Percentiles rank a stretch among this genome's conserved stretches.
Evolutionary conservation across 2,329 filamentous ascomycete genomes (phyloP).

Genomic region (Elsinoe necatrix): DNA sequence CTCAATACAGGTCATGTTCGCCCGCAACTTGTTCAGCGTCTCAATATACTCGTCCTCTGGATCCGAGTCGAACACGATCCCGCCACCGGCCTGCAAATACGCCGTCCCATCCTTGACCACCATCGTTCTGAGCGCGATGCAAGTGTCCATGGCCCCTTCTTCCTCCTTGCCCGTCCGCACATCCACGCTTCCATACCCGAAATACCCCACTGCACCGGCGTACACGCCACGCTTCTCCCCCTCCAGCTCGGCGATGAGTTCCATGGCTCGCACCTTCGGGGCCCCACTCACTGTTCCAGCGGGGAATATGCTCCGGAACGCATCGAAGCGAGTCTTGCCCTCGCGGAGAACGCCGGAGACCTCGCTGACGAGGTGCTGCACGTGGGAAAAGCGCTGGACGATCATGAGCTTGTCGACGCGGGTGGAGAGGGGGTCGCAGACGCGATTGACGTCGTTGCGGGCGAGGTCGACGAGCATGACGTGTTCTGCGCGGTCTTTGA

Average conservation of each 20-base stretch:
- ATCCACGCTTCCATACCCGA: constrained; percentile 72
- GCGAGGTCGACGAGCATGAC: constrained; percentile 97
- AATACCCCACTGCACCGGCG: constrained; percentile 93
- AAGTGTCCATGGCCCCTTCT: constrained; percentile 88
- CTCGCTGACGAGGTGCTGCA: constrained; percentile 93
- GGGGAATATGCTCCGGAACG: constrained; percentile 89
- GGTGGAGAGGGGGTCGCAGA: constrained; percentile 83
- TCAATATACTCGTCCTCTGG: constrained; percentile 87
- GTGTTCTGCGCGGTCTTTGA: constrained; percentile 91
- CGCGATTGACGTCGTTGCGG: constrained; percentile 91
- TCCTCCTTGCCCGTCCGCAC: constrained; percentile 46
- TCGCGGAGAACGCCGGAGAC: constrained; percentile 81
- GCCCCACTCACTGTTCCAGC: constrained; percentile 93
- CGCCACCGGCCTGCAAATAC: constrained; percentile 81
- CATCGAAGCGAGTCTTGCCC: constrained; percentile 84
- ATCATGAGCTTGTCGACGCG: constrained; percentile 92
- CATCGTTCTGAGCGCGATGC: constrained; percentile 82
- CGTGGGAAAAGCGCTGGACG: constrained; percentile 89
- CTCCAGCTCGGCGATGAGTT: constrained; percentile 90
- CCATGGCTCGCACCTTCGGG: constrained; percentile 94
- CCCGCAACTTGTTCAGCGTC: constrained; percentile 91
- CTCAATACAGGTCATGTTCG: constrained; percentile 81
- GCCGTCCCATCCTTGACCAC: constrained; percentile 82
- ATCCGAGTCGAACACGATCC: constrained; percentile 91
- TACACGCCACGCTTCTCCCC: constrained; percentile 91